Evolutionary conservation across 2,329 filamentous ascomycete genomes (phyloP).

Genomic region (Colletotrichum orchidophilum): DNA sequence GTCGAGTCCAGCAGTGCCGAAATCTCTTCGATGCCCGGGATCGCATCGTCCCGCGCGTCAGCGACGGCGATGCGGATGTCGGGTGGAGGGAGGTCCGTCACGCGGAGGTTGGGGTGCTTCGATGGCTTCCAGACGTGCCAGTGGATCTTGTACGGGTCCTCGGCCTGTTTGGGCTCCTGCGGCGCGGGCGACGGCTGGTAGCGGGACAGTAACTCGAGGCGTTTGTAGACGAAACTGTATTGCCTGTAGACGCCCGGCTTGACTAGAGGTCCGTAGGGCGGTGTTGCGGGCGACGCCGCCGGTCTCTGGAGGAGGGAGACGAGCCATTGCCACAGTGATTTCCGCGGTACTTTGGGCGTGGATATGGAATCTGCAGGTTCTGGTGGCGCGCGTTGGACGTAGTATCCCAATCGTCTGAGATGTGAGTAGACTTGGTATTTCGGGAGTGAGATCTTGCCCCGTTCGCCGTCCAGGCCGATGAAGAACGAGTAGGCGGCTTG

Average conservation of each 20-base stretch:
- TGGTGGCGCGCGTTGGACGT: slow-evolving; percentile 74
- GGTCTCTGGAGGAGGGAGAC: slow-evolving; percentile 54
- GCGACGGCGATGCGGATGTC: slow-evolving; percentile 89
- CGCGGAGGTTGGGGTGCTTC: slow-evolving; percentile 71
- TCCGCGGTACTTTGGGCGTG: slow-evolving; percentile 31
- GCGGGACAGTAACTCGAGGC: slow-evolving; percentile 77
- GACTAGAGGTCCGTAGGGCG: slow-evolving; percentile 65
- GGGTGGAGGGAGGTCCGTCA: slow-evolving; percentile 79
- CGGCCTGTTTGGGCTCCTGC: slow-evolving; percentile 38
- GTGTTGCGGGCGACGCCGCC: slow-evolving; percentile 36
- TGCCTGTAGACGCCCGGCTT: slow-evolving; percentile 72
- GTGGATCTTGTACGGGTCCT: slow-evolving; percentile 74
- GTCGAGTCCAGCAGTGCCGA: slow-evolving; percentile 76
- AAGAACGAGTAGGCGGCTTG: slow-evolving; percentile 91
- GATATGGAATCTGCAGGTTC: not conserved
- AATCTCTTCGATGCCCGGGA: slow-evolving; percentile 81
- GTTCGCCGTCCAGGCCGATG: slow-evolving; percentile 73
- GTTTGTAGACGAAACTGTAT: slow-evolving; percentile 77
- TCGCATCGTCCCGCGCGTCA: slow-evolving; percentile 74
- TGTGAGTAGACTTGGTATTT: slow-evolving; percentile 90
- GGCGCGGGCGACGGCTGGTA: slow-evolving; percentile 64
- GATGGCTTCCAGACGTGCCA: slow-evolving; percentile 85
- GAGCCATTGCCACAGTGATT: slow-evolving; percentile 63
- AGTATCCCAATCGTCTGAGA: slow-evolving; percentile 84
- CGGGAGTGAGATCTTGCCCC: slow-evolving; percentile 73